Base-by-base conservation (phyloP, 768 basidiomycete genomes). In the Kwoniella shandongensis region DNA sequence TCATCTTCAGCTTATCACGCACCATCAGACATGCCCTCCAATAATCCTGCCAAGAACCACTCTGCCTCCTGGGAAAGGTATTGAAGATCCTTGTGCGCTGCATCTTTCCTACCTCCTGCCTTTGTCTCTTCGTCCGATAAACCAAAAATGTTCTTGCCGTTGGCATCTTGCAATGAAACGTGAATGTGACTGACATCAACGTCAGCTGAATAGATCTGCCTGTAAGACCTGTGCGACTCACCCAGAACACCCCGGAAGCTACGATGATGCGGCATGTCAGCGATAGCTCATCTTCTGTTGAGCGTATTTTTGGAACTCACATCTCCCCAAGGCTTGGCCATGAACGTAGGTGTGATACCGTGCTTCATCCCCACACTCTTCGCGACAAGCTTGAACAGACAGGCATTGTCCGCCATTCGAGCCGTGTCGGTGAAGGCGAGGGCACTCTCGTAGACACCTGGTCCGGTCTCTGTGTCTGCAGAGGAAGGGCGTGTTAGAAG, bases 191-290 rank as follows among this genome's bases (percentile, higher is more conserved):
- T 73, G 51, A 12, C 18, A 18, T 35, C 4, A 17, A 36, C 18
- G 30, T 63, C 50, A 57, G 46, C 49, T 51, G 22, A 42, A 6
- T n/a, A n/a, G n/a, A n/a, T n/a, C n/a, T n/a, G n/a, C n/a, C n/a
- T n/a, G n/a, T n/a, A n/a, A n/a, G n/a, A n/a, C 25, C 18, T 35
- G 17, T 26, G 17, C 20, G 27, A 67, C 81, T 62, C 41, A 89
- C 91, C 94, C 96, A 62, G 91, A 92, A 74, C 91, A 93, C 2
- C 96, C 96, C 32, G 96, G 93, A 62, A 97, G 83, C 88, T 96
- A 65, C 1, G 44, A 17, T 44, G 17, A 25, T 48, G 47, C 49
- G 42, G 30, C 22, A 12, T 30, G n/a, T 44, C 4, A 36, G 22
- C 32, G 15, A 20, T 18, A 3, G 44, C 36, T 27, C 22, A 30